Conservation (phyloP, 1,284 basidiomycete genomes). For the Acaromyces ingoldii region DNA sequence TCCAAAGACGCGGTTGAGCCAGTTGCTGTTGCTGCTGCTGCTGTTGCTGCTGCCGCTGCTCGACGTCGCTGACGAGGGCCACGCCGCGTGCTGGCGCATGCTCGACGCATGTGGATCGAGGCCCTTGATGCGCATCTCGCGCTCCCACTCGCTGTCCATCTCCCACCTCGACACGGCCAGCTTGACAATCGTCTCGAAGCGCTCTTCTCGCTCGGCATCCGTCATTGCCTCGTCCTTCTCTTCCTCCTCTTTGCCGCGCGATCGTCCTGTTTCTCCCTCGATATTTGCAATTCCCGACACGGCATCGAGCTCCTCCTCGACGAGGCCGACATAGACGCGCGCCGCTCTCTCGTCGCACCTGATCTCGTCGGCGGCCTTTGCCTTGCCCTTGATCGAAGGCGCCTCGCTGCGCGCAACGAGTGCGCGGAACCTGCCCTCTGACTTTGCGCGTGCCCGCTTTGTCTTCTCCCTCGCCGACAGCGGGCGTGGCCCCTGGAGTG, state of each 20-base stretch:
- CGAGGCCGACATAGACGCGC: slow-evolving; percentile 22
- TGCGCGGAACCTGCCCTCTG: slow-evolving; percentile 25
- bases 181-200: slow-evolving; percentile 24
- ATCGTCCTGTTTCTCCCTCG: neutral
- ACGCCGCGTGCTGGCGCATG: too few relatives aligned
- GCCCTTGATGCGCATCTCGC: too few relatives aligned
- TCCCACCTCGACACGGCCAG: slow-evolving; percentile 29
- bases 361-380: slow-evolving; percentile 13
- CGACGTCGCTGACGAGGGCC: too few relatives aligned
- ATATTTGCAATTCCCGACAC: neutral
- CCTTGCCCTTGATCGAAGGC: neutral
- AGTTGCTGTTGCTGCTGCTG: too few relatives aligned
- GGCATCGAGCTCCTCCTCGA: slow-evolving; percentile 29
- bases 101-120: too few relatives aligned
- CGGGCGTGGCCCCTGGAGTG: slow-evolving; percentile 18
- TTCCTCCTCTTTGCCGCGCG: neutral
- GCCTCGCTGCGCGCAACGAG: slow-evolving; percentile 5
- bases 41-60: too few relatives aligned
- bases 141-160: slow-evolving; percentile 36
- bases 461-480: slow-evolving; percentile 19
- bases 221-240: slow-evolving; percentile 8
- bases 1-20: too few relatives aligned
- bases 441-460: slow-evolving; percentile 10
- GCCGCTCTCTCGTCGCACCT: slow-evolving; percentile 26
- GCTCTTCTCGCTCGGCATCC: slow-evolving; percentile 17